phyloP scores from a whole-genome alignment of 1,284 basidiomycete species.

The Sporisorium iseilematis-ciliati region DNA sequence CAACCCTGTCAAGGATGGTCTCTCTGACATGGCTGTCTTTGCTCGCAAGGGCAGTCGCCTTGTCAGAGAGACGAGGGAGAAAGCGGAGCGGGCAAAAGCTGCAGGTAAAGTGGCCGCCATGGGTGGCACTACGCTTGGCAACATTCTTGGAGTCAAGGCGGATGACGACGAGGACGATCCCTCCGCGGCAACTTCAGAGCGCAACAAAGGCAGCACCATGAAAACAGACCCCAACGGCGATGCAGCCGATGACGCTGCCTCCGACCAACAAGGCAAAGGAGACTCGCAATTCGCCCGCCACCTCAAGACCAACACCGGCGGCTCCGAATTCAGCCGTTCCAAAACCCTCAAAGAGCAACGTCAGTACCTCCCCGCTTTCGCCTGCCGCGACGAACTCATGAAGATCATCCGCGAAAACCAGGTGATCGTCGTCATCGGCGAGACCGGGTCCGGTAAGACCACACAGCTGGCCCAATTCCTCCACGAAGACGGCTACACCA shows the following conservation, averaged over 20 bases:
- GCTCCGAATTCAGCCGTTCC: conserved; percentile 83
- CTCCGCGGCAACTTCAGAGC: not conserved
- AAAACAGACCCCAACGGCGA: too few species aligned
- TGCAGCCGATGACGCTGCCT: conserved; percentile 2
- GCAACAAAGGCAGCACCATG: not conserved
- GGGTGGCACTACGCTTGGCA: conserved; percentile 91
- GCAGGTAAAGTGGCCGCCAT: conserved; percentile 93
- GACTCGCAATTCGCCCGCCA: conserved; percentile 97
- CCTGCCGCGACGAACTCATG: conserved; percentile 93
- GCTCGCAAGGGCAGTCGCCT: conserved; percentile 93
- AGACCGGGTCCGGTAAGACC: conserved; percentile 95
- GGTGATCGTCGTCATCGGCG: conserved; percentile 90
- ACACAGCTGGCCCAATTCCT: conserved; percentile 91
- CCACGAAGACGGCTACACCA: conserved; percentile 94
- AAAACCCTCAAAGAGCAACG: conserved; percentile 93
- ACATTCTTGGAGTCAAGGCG: conserved; percentile 96
- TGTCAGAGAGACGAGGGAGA: conserved; percentile 93
- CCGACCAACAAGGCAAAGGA: conserved; percentile 83
- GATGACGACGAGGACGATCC: conserved; percentile 76
- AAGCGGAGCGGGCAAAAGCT: conserved; percentile 81
- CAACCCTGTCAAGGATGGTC: conserved; percentile 92
- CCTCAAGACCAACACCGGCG: conserved; percentile 77
- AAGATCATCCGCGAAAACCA: conserved; percentile 93
- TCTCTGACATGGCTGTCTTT: conserved; percentile 94
- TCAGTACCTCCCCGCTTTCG: conserved; percentile 97